Conservation (phyloP, 306 rosid species). For the Notholithocarpus densiflorus region DNA sequence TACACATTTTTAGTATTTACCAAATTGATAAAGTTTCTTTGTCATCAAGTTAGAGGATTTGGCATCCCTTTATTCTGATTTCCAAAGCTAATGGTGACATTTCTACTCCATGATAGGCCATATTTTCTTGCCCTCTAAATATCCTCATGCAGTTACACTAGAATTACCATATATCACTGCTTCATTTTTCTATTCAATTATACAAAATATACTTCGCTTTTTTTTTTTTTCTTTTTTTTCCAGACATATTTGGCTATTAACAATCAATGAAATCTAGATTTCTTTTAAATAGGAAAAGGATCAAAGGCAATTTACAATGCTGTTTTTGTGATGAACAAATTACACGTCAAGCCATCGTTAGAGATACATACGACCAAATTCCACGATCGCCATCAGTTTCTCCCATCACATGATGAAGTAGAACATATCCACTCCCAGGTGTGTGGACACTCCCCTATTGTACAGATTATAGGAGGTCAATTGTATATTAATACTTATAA, state of each 20-base stretch:
- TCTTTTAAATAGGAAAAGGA: constrained; percentile 8
- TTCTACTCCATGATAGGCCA: background rate
- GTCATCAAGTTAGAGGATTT: background rate
- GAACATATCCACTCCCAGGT: constrained; percentile 97
- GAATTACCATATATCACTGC: constrained; percentile 3
- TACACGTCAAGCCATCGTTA: constrained; percentile 30
- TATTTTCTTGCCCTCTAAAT: background rate
- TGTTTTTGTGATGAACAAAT: constrained; percentile 18
- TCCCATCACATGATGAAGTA: constrained; percentile 98
- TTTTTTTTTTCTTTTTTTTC: no score
- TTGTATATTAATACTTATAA: background rate
- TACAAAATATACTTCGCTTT: background rate
- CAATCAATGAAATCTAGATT: constrained; percentile 12
- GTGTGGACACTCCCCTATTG: constrained; percentile 73
- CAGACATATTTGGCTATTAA: background rate
- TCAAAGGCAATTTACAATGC: constrained; percentile 26
- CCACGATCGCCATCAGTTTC: constrained; percentile 90
- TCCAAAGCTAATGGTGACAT: background rate
- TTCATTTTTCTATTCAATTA: background rate
- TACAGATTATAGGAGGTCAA: constrained; percentile 7
- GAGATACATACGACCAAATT: constrained; percentile 89
- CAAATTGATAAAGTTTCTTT: background rate
- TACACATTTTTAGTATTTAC: background rate
- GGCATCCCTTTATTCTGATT: background rate
- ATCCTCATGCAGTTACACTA: background rate